Evolutionary conservation across 495 filamentous ascomycete genomes (phyloP), one percentile per base, ranked within the genome.

Genomic region (Penicillium mononematosum): DNA sequence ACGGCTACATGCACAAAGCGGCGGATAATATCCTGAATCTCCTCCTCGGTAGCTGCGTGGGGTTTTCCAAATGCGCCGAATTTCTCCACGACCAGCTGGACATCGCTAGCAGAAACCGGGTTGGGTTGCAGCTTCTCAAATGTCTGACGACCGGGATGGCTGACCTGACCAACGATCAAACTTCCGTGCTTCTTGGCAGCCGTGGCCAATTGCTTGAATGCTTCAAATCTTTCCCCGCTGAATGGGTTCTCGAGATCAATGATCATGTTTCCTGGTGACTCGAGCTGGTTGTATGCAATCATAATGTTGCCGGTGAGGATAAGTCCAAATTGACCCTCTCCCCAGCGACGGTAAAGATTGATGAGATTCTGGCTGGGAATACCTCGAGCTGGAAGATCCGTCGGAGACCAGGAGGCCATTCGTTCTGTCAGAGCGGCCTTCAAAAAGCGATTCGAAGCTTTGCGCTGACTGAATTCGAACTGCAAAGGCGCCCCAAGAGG

Each of bases 371-470:
- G 68, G 17, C 78, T 77, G 5, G 85, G 85, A 47, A 88, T 80
- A 16, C 85, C 85, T 41, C 83, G 76, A 1, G 64, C 69, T 20
- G 68, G 55, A 31, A 78, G 57, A 56, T 84, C 70, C 2, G 72
- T 73, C 0, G 77, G 66, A 53, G 79, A 70, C 79, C 82, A 88
- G 8, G 82, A 81, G 0, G 84, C 77, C 25, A 85, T 63, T 5
- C 74, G 71, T 59, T 88, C 85, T 5, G 83, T 82, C 80, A 85
- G 86, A 34, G 85, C 82, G 27, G 75, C 81, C 68, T 88, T 88
- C 60, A 88, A 64, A 60, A 85, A 81, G 32, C 85, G 75, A 66
- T 88, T 89, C 27, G 71, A 67, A 1, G 81, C 81, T 11, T 77
- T 76, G 48, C 72, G 75, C 49, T 76, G 75, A 46, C 81, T 80